Evolutionary conservation across 805 yeast genomes (phyloP).

Genomic region (Zygotorulaspora florentina): DNA sequence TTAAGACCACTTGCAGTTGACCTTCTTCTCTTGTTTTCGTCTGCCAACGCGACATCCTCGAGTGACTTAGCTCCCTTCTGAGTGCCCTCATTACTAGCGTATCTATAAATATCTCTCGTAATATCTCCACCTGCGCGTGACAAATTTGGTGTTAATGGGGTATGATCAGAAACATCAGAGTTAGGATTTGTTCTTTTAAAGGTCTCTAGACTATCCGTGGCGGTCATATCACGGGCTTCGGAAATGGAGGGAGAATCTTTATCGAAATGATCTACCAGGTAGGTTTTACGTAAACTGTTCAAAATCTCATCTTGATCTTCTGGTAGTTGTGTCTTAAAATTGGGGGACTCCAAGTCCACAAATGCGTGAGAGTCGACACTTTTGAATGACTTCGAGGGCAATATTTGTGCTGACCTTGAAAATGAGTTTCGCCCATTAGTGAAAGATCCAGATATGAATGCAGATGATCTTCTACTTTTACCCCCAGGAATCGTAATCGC

Average conservation of each 20-base stretch:
- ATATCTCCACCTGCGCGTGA: constrained; percentile 37
- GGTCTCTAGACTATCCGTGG: constrained; percentile 4
- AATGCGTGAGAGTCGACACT: constrained; percentile 26
- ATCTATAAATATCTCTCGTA: constrained; percentile 35
- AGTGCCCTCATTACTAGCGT: constrained; percentile 11
- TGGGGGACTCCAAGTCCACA: constrained; percentile 32
- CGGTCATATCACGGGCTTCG: constrained; percentile 4
- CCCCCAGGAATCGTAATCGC: constrained; percentile 14
- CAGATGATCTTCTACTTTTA: constrained; percentile 11
- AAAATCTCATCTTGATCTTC: constrained; percentile 30
- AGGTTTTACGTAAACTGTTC: constrained; percentile 32
- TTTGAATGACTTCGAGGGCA: constrained; percentile 11
- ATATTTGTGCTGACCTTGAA: constrained; percentile 11
- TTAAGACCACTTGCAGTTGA: constrained; percentile 65
- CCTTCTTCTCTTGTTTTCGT: constrained; percentile 43
- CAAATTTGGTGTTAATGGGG: constrained; percentile 4
- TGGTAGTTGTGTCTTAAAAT: constrained; percentile 26
- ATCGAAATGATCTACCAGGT: constrained; percentile 19
- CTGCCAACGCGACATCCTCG: constrained; percentile 25
- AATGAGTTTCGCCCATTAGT: constrained; percentile 12
- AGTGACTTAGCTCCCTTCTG: constrained; percentile 15
- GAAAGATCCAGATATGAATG: constrained; percentile 10
- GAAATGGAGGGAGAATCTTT: constrained; percentile 6
- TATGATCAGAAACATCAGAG: constrained; percentile 3
- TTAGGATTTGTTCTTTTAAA: constrained; percentile 8